These are phyloP conservation scores for Lizonia empirigonia DNA, from an alignment of 2,329 filamentous ascomycete genomes.

Conservation along the genomic window DNA sequence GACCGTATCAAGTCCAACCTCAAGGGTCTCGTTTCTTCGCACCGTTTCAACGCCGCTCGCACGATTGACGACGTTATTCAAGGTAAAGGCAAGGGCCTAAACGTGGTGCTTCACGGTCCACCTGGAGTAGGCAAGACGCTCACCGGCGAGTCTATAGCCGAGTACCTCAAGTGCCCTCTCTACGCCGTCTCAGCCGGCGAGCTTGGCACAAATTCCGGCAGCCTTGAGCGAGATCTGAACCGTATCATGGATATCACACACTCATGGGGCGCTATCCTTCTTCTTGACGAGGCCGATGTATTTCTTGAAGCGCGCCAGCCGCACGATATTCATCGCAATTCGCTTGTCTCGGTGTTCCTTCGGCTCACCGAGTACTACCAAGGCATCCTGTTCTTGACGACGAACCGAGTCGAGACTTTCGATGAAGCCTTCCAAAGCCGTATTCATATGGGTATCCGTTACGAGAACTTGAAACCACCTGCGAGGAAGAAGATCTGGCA, in stretches of 20 bases:
- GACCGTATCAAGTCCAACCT: conserved; percentile 68
- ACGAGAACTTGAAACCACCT: conserved; percentile 73
- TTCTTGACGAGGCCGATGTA: conserved; percentile 74
- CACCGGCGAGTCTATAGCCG: conserved; percentile 84
- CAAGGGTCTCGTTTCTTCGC: conserved; percentile 80
- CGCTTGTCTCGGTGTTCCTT: conserved; percentile 84
- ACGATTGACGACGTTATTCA: conserved; percentile 75
- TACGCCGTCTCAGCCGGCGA: conserved; percentile 86
- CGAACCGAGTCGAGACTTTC: conserved; percentile 85
- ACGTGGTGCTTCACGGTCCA: conserved; percentile 75
- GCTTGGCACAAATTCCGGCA: conserved; percentile 73
- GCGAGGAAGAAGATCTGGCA: conserved; percentile 82
- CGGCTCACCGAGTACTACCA: conserved; percentile 90
- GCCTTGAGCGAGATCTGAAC: conserved; percentile 76
- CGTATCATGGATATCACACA: conserved; percentile 86
- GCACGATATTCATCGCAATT: conserved; percentile 83
- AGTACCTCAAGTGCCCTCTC: conserved; percentile 78
- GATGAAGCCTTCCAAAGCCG: conserved; percentile 89
- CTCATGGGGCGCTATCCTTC: conserved; percentile 81
- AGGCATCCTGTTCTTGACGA: conserved; percentile 87
- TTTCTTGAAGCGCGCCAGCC: conserved; percentile 78
- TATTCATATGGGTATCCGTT: conserved; percentile 83
- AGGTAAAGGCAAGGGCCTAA: conserved; percentile 85
- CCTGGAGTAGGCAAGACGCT: conserved; percentile 89
- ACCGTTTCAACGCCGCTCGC: conserved; percentile 79